A percentile compares a stretch with the other conserved stretches of the same genome.
Conservation (phyloP, 495 filamentous ascomycete genomes). For the Podospora pseudoanserina region DNA sequence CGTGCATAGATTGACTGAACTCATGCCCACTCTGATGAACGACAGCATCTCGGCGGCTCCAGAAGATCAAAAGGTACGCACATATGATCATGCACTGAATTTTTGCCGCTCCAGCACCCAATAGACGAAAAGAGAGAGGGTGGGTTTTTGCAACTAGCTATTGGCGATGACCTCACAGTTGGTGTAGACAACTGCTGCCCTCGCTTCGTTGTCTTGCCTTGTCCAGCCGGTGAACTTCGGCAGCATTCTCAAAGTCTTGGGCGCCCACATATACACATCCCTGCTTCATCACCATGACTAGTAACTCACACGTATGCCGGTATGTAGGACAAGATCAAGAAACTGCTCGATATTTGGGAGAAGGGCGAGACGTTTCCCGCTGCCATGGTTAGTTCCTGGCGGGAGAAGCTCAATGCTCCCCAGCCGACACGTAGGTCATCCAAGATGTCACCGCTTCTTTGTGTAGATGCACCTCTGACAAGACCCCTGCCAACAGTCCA, state of each 20-base stretch:
- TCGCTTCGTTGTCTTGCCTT: not conserved
- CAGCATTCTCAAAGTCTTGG: not conserved
- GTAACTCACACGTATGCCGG: slow-evolving; percentile 39
- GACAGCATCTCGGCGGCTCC: slow-evolving; percentile 88
- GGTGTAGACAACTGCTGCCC: not conserved
- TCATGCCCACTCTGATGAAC: slow-evolving; percentile 90
- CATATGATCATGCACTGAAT: slow-evolving; percentile 20
- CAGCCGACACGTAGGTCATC: slow-evolving; percentile 60
- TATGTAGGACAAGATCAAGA: slow-evolving; percentile 90
- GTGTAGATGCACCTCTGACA: slow-evolving; percentile 29
- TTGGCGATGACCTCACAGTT: not conserved
- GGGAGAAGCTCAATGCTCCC: slow-evolving; percentile 69
- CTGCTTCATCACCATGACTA: slow-evolving; percentile 13
- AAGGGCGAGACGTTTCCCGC: slow-evolving; percentile 86
- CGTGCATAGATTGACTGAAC: slow-evolving; percentile 92
- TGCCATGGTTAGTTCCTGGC: slow-evolving; percentile 78
- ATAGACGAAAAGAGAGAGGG: not conserved
- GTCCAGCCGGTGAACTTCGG: not conserved
- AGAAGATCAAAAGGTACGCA: slow-evolving; percentile 97
- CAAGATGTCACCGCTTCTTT: slow-evolving; percentile 5
- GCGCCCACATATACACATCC: not conserved
- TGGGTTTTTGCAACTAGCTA: no score
- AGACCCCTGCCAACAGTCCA: slow-evolving; percentile 48
- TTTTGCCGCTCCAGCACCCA: not conserved
- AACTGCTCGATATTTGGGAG: slow-evolving; percentile 97